Evolutionary conservation across 768 basidiomycete species (phyloP).

Genomic region (Tremella yokohamensis): DNA sequence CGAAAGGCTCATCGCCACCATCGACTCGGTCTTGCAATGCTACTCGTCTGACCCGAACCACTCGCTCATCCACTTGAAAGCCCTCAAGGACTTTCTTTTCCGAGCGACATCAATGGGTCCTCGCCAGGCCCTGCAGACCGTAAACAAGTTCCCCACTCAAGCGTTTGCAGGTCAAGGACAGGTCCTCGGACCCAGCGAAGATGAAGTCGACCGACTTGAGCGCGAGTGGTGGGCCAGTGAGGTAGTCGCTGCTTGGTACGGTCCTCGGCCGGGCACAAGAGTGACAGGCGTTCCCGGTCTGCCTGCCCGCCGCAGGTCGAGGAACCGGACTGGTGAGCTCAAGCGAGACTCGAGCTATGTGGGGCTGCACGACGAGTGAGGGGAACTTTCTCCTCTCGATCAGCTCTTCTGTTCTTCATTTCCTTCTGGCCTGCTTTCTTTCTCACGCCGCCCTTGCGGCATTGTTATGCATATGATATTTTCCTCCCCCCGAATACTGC

Average conservation of each 20-base stretch:
- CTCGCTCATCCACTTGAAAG: slow-evolving; percentile 11
- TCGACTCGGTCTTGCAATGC: slow-evolving; percentile 8
- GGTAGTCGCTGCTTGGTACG: slow-evolving; percentile 37
- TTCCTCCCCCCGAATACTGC: too few relatives aligned
- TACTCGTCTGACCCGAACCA: slow-evolving; percentile 9
- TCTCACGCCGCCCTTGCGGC: too few relatives aligned
- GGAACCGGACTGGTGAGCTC: background rate
- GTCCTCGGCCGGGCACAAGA: slow-evolving; percentile 19
- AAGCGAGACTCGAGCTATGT: slow-evolving; percentile 5
- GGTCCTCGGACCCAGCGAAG: background rate
- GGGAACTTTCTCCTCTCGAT: background rate
- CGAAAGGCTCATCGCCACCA: slow-evolving; percentile 9
- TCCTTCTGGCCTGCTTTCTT: too few relatives aligned
- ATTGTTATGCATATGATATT: too few relatives aligned
- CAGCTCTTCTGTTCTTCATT: too few relatives aligned
- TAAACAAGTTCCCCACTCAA: background rate
- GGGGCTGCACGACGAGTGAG: background rate
- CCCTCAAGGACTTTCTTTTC: slow-evolving; percentile 11
- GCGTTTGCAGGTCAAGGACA: background rate
- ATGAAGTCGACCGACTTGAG: slow-evolving; percentile 26
- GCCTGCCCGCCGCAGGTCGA: background rate
- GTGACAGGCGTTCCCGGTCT: too few relatives aligned
- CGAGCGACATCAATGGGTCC: slow-evolving; percentile 5
- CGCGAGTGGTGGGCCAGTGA: slow-evolving; percentile 36
- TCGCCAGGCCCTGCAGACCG: background rate